Conservation (phyloP, 768 basidiomycete genomes). For the Psilocybe azurescens region DNA sequence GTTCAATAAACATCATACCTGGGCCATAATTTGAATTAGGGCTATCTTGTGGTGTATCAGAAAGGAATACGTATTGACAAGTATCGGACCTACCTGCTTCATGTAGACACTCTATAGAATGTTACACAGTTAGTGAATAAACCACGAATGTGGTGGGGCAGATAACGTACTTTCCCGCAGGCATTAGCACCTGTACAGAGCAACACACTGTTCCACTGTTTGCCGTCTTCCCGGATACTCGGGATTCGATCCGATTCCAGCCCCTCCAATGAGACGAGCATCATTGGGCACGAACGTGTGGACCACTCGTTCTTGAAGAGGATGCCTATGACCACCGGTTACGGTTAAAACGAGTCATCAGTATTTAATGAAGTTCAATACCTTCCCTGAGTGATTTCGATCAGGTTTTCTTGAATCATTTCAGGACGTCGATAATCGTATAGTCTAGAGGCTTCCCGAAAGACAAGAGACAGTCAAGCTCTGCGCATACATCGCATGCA, state of each 20-base stretch:
- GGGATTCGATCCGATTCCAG: constrained; percentile 40
- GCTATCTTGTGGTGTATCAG: constrained; percentile 58
- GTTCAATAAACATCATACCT: constrained; percentile 49
- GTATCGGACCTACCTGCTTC: constrained; percentile 67
- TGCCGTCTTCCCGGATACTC: constrained; percentile 36
- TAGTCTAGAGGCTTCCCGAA: constrained; percentile 71
- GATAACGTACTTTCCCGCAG: constrained; percentile 78
- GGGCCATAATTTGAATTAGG: constrained; percentile 92
- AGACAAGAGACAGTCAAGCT: constrained; percentile 88
- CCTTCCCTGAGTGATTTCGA: constrained; percentile 81
- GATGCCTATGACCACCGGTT: constrained; percentile 64
- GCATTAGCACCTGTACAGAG: constrained; percentile 95
- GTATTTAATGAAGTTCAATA: constrained; percentile 26
- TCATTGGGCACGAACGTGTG: constrained; percentile 91
- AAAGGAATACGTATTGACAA: background rate
- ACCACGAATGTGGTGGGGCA: background rate
- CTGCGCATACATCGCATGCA: constrained; percentile 77
- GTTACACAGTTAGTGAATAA: background rate
- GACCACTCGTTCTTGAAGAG: constrained; percentile 86
- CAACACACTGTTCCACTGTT: constrained; percentile 61
- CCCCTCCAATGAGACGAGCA: constrained; percentile 67
- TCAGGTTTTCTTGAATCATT: constrained; percentile 83
- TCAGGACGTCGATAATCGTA: constrained; percentile 74
- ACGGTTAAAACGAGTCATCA: background rate
- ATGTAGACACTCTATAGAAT: constrained; percentile 80